A percentile compares a stretch with the other conserved stretches of the same genome.
Evolutionary conservation across 768 basidiomycete species (phyloP).

Genomic region (Astraeus odoratus): DNA sequence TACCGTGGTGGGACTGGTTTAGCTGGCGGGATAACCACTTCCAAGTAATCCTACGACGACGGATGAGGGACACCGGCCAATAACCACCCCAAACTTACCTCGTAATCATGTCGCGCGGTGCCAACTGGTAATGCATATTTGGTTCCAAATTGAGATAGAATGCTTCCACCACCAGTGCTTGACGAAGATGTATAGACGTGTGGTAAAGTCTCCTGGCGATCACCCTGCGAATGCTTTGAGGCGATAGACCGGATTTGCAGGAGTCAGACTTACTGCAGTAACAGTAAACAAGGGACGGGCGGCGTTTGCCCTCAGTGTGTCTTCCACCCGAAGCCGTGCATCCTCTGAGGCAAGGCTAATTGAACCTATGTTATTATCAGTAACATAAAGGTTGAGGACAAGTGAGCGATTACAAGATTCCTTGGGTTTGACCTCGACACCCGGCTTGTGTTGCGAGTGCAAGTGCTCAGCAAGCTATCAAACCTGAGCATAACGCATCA

Average conservation of each 20-base stretch:
- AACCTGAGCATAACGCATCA: not conserved
- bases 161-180: constrained; percentile 48
- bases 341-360: constrained; percentile 36
- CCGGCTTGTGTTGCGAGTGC: not conserved
- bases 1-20: constrained; percentile 64
- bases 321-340: constrained; percentile 57
- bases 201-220: constrained; percentile 60
- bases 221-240: constrained; percentile 33
- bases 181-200: constrained; percentile 80
- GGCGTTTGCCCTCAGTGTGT: constrained; percentile 52
- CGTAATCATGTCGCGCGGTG: constrained; percentile 57
- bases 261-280: constrained; percentile 36
- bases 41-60: constrained; percentile 68
- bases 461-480: constrained; percentile 14
- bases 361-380: not conserved
- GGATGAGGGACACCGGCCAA: constrained; percentile 6
- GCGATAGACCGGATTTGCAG: not conserved
- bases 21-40: constrained; percentile 85
- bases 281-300: constrained; percentile 58
- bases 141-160: constrained; percentile 63
- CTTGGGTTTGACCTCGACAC: too few relatives aligned
- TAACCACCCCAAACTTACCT: constrained; percentile 39
- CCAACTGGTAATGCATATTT: constrained; percentile 81
- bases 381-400: not conserved
- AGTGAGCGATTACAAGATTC: too few relatives aligned